Base-by-base conservation (phyloP, 352 stramenopile genomes). In the Pythium sp. region DNA sequence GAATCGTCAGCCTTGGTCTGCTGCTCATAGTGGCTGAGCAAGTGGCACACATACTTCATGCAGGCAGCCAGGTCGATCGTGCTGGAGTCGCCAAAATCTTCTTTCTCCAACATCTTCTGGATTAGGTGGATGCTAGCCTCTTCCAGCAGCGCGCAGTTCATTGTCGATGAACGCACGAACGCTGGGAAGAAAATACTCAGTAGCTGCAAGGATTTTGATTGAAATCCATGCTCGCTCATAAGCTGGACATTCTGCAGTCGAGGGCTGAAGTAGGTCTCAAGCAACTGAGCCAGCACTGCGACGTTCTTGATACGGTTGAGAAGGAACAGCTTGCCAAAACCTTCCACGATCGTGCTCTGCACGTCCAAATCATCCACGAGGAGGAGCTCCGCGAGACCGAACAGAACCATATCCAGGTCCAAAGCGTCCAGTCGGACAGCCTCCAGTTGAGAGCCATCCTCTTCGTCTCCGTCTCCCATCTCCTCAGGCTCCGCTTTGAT, bases 141-240 rank as follows among this genome's bases (percentile, higher is more conserved):
- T 69, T 91, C 83, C 34, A 91, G 69, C 18, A 90, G 56, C 64
- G 81, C 78, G 60, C 81, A 90, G 68, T 91, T 91, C 7, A 67
- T 47, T 1, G 71, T 67, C 32, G 78, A 88, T 2, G 83, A 73
- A n/a, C 78, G 72, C 24, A 81, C 79, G 26, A 91, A 90, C 1
- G 86, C 81, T 2, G 83, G 81, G 63, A 91, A 93, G 72, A 93
- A 93, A 3, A 93, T 77, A 30, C 82, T 90, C 24, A 93, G 69
- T 15, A 93, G 62, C 72, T 93, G 86, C 3, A 93, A 70, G 34
- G 83, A 79, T 11, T 82, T 75, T 4, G 83, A 87, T 30, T 91
- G 83, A 58, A 78, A 91, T 1, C 80, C 83, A 32, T 90, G 74
- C 26, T 90, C 81, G 32, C 76, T 76, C 26, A 72, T 66, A 3